Evolutionary conservation across 495 filamentous ascomycete species (phyloP), one percentile per base, ranked within the genome.

Genomic region (Xylaria telfairii): DNA sequence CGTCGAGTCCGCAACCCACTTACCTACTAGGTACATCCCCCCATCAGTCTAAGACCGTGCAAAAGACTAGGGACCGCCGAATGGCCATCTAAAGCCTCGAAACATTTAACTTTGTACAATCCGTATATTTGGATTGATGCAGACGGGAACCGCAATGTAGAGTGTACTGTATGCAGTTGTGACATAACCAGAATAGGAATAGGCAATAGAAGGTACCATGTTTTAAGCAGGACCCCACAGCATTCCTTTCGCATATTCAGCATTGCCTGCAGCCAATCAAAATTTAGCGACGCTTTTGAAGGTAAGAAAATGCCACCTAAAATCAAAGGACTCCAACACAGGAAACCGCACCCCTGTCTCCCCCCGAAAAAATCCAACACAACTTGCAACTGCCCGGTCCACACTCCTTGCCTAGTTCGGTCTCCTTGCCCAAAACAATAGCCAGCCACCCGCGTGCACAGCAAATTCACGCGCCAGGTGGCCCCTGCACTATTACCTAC

Each of bases 281-380:
- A 75, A 75, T 77, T 77, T 77, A 65, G 59, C 65, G 72, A 66
- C 41, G 37, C 13, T 56, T 57, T 65, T 30, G 47, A 57, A 24
- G 37, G 54, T 60, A 13, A 44, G 73, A 76, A n/a, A 68, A 60
- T 75, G 69, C 76, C 76, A 77, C 75, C 75, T 69, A 77, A 77
- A 78, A 75, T 66, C 62, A 69, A 57, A 68, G 68, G 56, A 74
- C 32, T 71, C 74, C 71, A 69, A 51, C 63, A 71, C 57, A 63
- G 68, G 67, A 74, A 78, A 78, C 73, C 76, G 70, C 68, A 78
- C 75, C 76, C 76, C 76, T 78, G 76, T 78, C 75, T 77, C 69
- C 76, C 71, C 67, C 70, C 71, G 28, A 62, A 71, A 76, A 69
- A 75, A 77, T 71, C 72, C 73, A 78, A 68, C 64, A 67, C 70